Conservation (phyloP, 1,139 yeast genomes). For the Pichiaceae sp. region DNA sequence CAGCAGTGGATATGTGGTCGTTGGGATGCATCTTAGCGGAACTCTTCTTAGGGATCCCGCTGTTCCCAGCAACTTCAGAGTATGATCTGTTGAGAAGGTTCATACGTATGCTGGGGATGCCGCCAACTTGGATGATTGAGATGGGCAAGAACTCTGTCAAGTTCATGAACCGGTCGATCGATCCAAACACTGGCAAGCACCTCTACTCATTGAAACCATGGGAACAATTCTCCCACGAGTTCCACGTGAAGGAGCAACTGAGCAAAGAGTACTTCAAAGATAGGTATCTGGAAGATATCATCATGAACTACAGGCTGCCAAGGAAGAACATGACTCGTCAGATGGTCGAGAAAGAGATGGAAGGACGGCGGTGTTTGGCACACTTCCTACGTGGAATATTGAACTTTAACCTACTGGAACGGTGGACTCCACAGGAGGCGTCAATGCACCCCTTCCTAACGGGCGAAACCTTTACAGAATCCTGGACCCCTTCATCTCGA, state of each 20-base stretch:
- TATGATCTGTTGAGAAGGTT: slow-evolving; percentile 84
- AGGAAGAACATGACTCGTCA: slow-evolving; percentile 54
- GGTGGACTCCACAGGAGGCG: slow-evolving; percentile 97
- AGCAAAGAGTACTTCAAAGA: slow-evolving; percentile 82
- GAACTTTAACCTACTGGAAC: slow-evolving; percentile 81
- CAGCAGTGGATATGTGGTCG: slow-evolving; percentile 98
- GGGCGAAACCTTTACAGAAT: slow-evolving; percentile 33
- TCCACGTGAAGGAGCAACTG: slow-evolving; percentile 57
- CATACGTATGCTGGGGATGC: slow-evolving; percentile 73
- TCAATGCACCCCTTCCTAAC: slow-evolving; percentile 84
- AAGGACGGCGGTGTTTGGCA: slow-evolving; percentile 60
- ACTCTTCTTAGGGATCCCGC: slow-evolving; percentile 82
- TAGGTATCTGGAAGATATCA: slow-evolving; percentile 61
- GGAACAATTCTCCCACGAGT: slow-evolving; percentile 53
- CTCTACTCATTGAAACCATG: slow-evolving; percentile 41
- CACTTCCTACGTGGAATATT: slow-evolving; percentile 76
- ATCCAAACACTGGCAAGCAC: slow-evolving; percentile 20
- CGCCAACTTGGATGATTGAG: slow-evolving; percentile 95
- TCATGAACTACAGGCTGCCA: slow-evolving; percentile 67
- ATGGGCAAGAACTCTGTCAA: slow-evolving; percentile 80
- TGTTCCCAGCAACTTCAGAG: slow-evolving; percentile 93
- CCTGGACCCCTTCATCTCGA: slow-evolving; percentile 35
- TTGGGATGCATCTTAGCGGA: slow-evolving; percentile 96
- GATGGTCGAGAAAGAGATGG: slow-evolving; percentile 61
- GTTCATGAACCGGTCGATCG: slow-evolving; percentile 44